Evolutionary conservation across 2,329 filamentous ascomycete species (phyloP), one percentile per base, ranked within the genome.

Genomic region (Colletotrichum sp.): DNA sequence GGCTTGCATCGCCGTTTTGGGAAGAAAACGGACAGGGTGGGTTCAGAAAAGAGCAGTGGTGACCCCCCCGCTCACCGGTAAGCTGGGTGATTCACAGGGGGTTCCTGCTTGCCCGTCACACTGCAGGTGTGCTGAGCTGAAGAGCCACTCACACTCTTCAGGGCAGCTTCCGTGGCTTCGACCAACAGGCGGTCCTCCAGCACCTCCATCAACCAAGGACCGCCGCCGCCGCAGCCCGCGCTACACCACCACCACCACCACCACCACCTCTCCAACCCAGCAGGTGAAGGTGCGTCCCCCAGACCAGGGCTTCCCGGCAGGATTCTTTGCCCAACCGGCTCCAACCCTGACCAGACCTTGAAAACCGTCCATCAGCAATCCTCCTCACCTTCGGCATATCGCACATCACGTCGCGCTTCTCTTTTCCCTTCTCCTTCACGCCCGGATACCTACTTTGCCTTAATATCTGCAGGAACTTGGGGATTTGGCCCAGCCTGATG

Each of bases 281-380:
- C 52, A 67, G 21, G 34, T 55, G 44, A 49, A 55, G 30, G 8
- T 57, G 59, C 52, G 13, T 59, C 70, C 57, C 44, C 44, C 26
- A 60, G 57, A 69, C 63, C 73, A 74, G 70, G 74, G 74, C 74
- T 69, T 76, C 74, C 74, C 74, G 16, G 64, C 59, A 39, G 65
- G 30, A 24, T 60, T 24, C 64, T 74, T 60, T 49, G 34, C 28
- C 70, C 74, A 76, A 76, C 74, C 59, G 59, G 74, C 70, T 76
- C 59, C 65, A 76, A 69, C 70, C 74, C 70, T 73, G 73, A 59
- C 60, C 68, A 57, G 65, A 73, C 32, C 30, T 63, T 52, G 70
- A 69, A 69, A 69, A 36, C 70, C 69, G n/a, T 39, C 69, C 62
- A 62, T 72, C 57, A 66, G 57, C 57, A 73, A 76, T 59, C 70